These are phyloP conservation scores for Cladosporium sp. DNA, from an alignment of 2,329 filamentous ascomycete genomes.

Conservation along the genomic window DNA sequence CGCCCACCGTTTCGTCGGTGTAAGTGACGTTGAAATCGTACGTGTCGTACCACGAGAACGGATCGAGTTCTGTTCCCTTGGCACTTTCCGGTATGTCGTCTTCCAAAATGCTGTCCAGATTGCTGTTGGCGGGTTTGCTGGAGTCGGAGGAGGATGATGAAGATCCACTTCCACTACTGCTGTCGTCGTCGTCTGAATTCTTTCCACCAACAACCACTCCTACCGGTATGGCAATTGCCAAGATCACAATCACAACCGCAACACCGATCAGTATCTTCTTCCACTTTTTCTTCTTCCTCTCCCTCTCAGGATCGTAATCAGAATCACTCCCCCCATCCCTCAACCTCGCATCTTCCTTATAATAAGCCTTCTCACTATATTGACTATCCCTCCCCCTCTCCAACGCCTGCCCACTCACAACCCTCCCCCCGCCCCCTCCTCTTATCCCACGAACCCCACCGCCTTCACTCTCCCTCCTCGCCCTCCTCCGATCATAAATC, in stretches of 20 bases:
- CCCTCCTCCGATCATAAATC: constrained; percentile 19
- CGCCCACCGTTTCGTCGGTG: constrained; percentile 77
- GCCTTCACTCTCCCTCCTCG: constrained; percentile 5
- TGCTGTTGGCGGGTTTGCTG: constrained; percentile 39
- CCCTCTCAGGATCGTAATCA: constrained; percentile 36
- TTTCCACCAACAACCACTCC: constrained; percentile 44
- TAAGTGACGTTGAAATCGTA: constrained; percentile 92
- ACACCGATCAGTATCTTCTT: constrained; percentile 47
- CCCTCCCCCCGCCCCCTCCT: constrained; percentile 22
- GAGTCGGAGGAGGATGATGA: constrained; percentile 20
- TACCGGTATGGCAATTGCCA: constrained; percentile 46
- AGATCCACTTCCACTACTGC: constrained; percentile 10
- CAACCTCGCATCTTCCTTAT: constrained; percentile 37
- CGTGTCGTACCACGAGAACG: constrained; percentile 88
- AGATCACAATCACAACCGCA: constrained; percentile 36
- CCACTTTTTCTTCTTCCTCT: constrained; percentile 46
- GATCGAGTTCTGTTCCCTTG: constrained; percentile 76
- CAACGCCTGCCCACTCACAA: constrained; percentile 45
- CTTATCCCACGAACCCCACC: no score
- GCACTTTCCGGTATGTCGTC: constrained; percentile 51
- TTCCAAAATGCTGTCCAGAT: constrained; percentile 42
- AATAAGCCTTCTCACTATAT: constrained; percentile 37
- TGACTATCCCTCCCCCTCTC: constrained; percentile 38
- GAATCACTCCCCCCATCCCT: constrained; percentile 37
- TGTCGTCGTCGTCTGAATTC: constrained; percentile 22